Conservation (phyloP, 2,329 filamentous ascomycete species). For the Aspergillus niger region DNA sequence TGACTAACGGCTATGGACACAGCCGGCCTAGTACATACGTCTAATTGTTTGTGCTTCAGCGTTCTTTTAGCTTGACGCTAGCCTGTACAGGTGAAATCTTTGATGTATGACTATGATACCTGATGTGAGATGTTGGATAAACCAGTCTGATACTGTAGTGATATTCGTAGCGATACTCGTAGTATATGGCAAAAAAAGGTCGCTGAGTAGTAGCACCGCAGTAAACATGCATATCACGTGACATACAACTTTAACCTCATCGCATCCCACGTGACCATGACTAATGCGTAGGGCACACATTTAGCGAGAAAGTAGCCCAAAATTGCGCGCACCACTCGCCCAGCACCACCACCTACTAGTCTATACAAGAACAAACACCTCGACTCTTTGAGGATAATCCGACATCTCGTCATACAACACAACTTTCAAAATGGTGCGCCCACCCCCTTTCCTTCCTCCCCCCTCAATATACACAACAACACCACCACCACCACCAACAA, state of each 20-base stretch:
- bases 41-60: conserved; percentile 33
- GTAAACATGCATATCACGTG: neutral
- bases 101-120: conserved; percentile 49
- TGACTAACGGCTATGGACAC: conserved; percentile 40
- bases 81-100: conserved; percentile 35
- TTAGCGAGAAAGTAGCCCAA: conserved; percentile 32
- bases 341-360: conserved; percentile 27
- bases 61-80: conserved; percentile 20
- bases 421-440: conserved; percentile 50
- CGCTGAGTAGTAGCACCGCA: too few relatives aligned
- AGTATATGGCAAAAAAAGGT: neutral
- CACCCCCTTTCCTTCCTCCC: too few relatives aligned
- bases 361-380: conserved; percentile 26
- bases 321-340: conserved; percentile 23
- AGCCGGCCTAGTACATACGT: conserved; percentile 44
- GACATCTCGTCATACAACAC: conserved; percentile 42
- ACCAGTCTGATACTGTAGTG: neutral
- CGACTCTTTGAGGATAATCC: conserved; percentile 58
- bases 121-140: conserved; percentile 21
- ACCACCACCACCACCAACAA: neutral
- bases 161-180: neutral
- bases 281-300: conserved; percentile 27
- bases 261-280: conserved; percentile 13
- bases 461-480: neutral
- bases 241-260: neutral